These are phyloP conservation scores for Schizopora paradoxa DNA, from an alignment of 1,284 basidiomycete species.

Conservation along the genomic window DNA sequence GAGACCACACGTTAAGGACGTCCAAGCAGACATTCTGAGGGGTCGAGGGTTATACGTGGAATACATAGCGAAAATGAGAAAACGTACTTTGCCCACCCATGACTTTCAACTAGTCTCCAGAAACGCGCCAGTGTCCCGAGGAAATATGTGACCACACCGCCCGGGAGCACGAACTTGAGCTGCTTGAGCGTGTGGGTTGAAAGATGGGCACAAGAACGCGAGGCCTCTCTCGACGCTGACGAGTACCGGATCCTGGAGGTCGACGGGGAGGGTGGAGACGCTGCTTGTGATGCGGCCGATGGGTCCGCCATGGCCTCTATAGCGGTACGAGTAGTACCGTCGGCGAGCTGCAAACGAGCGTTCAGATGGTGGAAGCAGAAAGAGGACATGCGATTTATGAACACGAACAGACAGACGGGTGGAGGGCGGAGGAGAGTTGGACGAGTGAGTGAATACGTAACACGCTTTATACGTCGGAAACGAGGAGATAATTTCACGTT, in stretches of 20 bases:
- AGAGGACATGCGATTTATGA: no score
- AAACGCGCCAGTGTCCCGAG: slow-evolving; percentile 50
- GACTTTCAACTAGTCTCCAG: slow-evolving; percentile 33
- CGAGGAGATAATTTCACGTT: no score
- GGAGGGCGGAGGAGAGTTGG: no score
- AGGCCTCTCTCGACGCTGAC: no score
- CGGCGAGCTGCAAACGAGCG: no score
- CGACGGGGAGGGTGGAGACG: slow-evolving; percentile 5
- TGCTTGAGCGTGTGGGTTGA: slow-evolving; percentile 54
- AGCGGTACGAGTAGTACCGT: no score
- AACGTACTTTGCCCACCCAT: background rate
- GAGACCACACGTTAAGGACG: slow-evolving; percentile 45
- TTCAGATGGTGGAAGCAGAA: no score
- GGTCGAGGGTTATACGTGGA: background rate
- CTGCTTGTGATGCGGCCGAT: background rate
- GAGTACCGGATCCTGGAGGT: no score
- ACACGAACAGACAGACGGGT: no score
- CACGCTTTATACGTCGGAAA: no score
- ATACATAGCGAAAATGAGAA: background rate
- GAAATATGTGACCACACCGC: slow-evolving; percentile 54
- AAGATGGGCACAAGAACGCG: slow-evolving; percentile 5
- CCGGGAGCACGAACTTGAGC: slow-evolving; percentile 69
- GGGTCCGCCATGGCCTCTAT: no score
- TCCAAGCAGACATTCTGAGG: slow-evolving; percentile 44
- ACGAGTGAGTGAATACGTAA: no score